These are phyloP conservation scores for Calonectria pseudoturangicola DNA, from an alignment of 2,329 filamentous ascomycete species.

Conservation along the genomic window DNA sequence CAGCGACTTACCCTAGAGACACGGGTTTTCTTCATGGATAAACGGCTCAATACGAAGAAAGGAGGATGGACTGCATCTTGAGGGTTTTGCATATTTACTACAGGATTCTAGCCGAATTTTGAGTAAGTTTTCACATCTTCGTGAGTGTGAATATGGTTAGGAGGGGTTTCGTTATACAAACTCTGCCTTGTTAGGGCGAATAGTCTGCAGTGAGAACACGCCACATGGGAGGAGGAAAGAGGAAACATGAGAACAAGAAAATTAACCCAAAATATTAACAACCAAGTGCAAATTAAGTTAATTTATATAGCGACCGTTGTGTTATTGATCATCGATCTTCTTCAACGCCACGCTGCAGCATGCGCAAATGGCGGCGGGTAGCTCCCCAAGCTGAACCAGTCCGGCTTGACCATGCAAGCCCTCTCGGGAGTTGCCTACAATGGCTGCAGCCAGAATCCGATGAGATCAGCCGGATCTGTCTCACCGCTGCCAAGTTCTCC, in stretches of 20 bases:
- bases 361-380: constrained; percentile 6
- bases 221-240: too few relatives aligned
- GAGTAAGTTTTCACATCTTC: too few relatives aligned
- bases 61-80: neutral
- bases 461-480: neutral
- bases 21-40: neutral
- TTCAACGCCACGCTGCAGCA: constrained; percentile 11
- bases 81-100: neutral
- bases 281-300: neutral
- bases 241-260: neutral
- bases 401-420: constrained; percentile 2
- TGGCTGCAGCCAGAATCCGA: constrained; percentile 11
- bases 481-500: neutral
- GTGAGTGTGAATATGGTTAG: too few relatives aligned
- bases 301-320: constrained; percentile 21
- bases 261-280: neutral
- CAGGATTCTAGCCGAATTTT: too few relatives aligned
- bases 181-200: too few relatives aligned
- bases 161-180: too few relatives aligned
- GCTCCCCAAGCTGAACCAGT: neutral
- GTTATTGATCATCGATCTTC: neutral
- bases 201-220: too few relatives aligned
- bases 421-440: constrained; percentile 12
- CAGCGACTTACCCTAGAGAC: neutral
- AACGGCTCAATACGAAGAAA: neutral